Evolutionary conservation across 805 yeast genomes (phyloP).

Genomic region (Wickerhamomyces subpelliculosus): DNA sequence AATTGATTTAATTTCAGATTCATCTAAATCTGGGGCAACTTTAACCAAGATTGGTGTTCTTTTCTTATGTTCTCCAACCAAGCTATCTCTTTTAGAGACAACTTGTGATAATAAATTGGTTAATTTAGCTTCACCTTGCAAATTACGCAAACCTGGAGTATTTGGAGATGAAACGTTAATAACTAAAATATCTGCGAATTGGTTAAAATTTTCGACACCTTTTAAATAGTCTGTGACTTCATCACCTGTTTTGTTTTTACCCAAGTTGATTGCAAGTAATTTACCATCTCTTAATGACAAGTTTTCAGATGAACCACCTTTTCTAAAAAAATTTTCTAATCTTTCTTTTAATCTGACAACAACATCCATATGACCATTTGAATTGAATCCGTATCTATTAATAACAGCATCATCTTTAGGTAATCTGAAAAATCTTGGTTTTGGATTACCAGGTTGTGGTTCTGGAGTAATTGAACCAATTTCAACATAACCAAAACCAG

Average conservation of each 20-base stretch:
- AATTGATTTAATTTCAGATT: conserved; percentile 72
- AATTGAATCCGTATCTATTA: conserved; percentile 92
- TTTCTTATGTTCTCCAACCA: conserved; percentile 31
- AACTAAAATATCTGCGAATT: conserved; percentile 81
- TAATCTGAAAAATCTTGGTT: conserved; percentile 84
- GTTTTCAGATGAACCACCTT: conserved; percentile 20
- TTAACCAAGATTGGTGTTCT: conserved; percentile 83
- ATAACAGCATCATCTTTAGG: conserved; percentile 84
- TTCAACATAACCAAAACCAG: conserved; percentile 88
- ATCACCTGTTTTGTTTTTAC: conserved; percentile 89
- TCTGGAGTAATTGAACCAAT: conserved; percentile 89
- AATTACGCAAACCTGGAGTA: conserved; percentile 87
- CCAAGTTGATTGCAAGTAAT: conserved; percentile 77
- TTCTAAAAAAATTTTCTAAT: conserved; percentile 32
- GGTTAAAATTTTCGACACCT: conserved; percentile 79
- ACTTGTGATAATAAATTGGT: conserved; percentile 61
- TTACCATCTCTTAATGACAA: conserved; percentile 55
- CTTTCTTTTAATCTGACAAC: conserved; percentile 61
- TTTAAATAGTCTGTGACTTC: conserved; percentile 78
- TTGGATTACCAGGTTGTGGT: conserved; percentile 94
- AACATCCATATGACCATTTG: conserved; percentile 78
- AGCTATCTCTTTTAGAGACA: conserved; percentile 59
- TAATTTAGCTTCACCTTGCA: conserved; percentile 73
- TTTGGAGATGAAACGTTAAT: conserved; percentile 93
- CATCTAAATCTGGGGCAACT: conserved; percentile 88